Base-by-base conservation (phyloP, 2,329 filamentous ascomycete genomes). In the Colletotrichum trifolii region DNA sequence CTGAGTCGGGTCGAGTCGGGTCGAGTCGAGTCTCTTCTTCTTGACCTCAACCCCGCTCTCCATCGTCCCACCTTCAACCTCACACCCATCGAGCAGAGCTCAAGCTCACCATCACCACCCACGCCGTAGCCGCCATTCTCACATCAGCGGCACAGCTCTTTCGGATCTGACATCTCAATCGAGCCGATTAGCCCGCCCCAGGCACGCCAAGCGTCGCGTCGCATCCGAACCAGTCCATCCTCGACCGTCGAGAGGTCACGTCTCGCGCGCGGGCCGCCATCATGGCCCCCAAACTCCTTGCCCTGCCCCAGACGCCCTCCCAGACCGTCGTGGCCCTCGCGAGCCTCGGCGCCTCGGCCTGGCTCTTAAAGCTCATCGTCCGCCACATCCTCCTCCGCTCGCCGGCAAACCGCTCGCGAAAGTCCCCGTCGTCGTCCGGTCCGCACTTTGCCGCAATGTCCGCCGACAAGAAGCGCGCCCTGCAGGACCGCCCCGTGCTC, bases 401-500 rank as follows among this genome's bases (percentile, higher is more conserved):
- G 36, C 58, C 63, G 15, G 52, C 63, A 33, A 62, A 62, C 25
- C 63, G 13, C 47, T 63, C 63, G 8, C 52, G 17, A 45, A 39
- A 35, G n/a, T 57, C 63, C 8, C 36, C 63, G 12, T 66, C 63
- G 3, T 43, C 63, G 35, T 12, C 63, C 47, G 63, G 63, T 10
- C 59, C 63, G 36, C 54, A 54, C 11, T 66, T 63, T 42, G 52
- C 59, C 8, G 53, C 63, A 25, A 66, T 66, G 63, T 17, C 33
- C 42, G n/a, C 58, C 47, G 59, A 66, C 7, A 36, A 8, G 25
- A 55, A 53, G 47, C 54, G 42, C 46, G 47, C 43, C n/a, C 63
- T 66, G 13, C 64, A 59, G 25, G 69, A 69, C 34, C 62, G 75
- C 54, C 84, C 79, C 47, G 85, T 85, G 69, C 81, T 88, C 70